Evolutionary conservation across 192 early-diverging fungal genomes (phyloP).

Genomic region (Umbelopsis ramanniana): DNA sequence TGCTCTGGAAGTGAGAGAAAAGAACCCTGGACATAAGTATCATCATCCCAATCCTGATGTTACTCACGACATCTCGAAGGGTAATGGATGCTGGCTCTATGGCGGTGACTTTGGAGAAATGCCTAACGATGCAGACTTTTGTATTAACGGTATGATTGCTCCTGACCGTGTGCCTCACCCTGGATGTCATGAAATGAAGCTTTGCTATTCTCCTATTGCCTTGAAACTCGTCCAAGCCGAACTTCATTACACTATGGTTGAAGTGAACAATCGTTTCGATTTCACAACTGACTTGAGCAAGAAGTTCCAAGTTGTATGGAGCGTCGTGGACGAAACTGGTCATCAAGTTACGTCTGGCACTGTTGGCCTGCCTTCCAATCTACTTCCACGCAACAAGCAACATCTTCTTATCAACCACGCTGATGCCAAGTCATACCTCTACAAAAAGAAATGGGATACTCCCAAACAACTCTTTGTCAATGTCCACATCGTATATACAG

Average conservation of each 20-base stretch:
- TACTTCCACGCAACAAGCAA: neutral
- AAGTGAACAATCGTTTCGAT: constrained; percentile 18
- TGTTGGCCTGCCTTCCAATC: neutral
- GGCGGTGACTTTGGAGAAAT: constrained; percentile 25
- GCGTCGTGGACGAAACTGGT: neutral
- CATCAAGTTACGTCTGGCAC: neutral
- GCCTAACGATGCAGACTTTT: constrained; percentile 14
- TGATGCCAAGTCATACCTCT: neutral
- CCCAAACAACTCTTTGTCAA: constrained; percentile 18
- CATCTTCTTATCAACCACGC: neutral
- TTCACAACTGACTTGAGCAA: constrained; percentile 5
- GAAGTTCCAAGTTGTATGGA: constrained; percentile 1
- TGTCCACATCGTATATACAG: neutral
- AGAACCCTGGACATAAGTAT: constrained; percentile 6
- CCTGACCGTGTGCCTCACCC: constrained; percentile 21
- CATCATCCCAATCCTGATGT: constrained; percentile 4
- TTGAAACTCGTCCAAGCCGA: neutral
- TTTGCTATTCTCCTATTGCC: constrained; percentile 19
- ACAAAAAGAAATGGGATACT: neutral
- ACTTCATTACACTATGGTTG: neutral
- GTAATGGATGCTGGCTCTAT: constrained; percentile 14
- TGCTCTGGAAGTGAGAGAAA: neutral
- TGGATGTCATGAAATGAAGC: constrained; percentile 21
- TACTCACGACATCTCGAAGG: constrained; percentile 1
- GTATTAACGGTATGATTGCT: constrained; percentile 14